These are phyloP conservation scores for Fragaria nilgerrensis DNA, from an alignment of 306 rosid species.

Conservation along the genomic window DNA sequence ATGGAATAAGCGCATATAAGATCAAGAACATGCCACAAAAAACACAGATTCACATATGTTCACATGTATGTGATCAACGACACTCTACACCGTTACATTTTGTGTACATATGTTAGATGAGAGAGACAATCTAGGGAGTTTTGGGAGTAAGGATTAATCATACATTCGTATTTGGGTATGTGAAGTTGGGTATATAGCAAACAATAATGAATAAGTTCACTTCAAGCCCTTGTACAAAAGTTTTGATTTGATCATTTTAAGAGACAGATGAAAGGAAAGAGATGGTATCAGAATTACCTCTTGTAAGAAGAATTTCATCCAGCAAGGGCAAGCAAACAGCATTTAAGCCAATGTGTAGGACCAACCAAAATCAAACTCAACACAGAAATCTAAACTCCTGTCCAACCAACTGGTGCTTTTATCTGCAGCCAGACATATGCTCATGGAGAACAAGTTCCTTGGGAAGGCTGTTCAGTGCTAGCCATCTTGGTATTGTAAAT, in stretches of 20 bases:
- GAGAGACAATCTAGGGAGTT: not conserved
- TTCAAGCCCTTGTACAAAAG: not conserved
- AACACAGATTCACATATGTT: not conserved
- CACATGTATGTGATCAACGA: too few relatives aligned
- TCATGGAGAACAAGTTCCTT: not conserved
- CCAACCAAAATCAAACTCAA: not conserved
- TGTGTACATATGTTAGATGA: not conserved
- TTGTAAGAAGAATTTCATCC: not conserved
- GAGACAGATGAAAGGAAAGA: not conserved
- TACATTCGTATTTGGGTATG: slow-evolving; percentile 22
- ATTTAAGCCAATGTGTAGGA: not conserved
- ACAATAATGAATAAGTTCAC: not conserved
- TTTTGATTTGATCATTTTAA: not conserved
- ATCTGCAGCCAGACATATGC: not conserved
- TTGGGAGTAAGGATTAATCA: slow-evolving; percentile 7
- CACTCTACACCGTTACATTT: not conserved
- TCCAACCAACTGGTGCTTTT: slow-evolving; percentile 7
- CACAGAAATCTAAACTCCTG: slow-evolving; percentile 10
- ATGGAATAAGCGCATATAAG: not conserved
- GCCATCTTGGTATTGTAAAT: not conserved
- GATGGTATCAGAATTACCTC: not conserved
- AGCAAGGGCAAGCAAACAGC: not conserved
- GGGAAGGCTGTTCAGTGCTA: not conserved
- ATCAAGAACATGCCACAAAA: not conserved
- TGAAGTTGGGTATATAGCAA: not conserved